Conservation (phyloP, 164 flowering plant species). For the Chimonanthus salicifolius region DNA sequence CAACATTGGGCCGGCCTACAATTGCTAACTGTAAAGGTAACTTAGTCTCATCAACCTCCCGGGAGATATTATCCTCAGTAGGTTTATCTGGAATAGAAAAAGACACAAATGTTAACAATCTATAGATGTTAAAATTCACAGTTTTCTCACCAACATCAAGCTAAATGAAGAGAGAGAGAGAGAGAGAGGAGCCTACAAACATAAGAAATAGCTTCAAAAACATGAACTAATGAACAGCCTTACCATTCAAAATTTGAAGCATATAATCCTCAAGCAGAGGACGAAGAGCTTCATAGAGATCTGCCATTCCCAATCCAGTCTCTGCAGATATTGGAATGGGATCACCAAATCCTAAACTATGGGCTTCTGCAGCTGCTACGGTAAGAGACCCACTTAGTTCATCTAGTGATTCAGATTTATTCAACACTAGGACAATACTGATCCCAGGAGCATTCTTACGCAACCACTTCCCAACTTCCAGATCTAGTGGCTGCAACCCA, state of each 20-base stretch:
- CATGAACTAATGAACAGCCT: not conserved
- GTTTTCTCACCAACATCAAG: too few species aligned
- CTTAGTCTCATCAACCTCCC: conserved; percentile 54
- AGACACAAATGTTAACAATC: not conserved
- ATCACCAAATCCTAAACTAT: conserved; percentile 79
- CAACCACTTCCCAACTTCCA: conserved; percentile 94
- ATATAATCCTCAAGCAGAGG: conserved; percentile 73
- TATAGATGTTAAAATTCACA: not conserved
- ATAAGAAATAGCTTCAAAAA: too few species aligned
- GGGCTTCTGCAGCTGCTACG: conserved; percentile 68
- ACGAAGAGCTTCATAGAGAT: conserved; percentile 60
- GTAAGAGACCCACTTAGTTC: conserved; percentile 49
- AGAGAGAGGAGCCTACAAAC: not conserved
- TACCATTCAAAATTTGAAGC: conserved; percentile 45
- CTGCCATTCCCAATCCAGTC: conserved; percentile 87
- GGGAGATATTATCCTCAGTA: conserved; percentile 13
- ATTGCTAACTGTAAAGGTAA: conserved; percentile 85
- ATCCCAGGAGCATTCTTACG: conserved; percentile 74
- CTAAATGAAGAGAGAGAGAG: too few species aligned
- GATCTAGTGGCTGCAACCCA: conserved; percentile 85
- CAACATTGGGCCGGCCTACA: conserved; percentile 96
- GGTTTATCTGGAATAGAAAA: conserved; percentile 27
- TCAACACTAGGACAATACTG: conserved; percentile 63
- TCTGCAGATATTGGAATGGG: conserved; percentile 94
- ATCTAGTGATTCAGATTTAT: conserved; percentile 82